Evolutionary conservation across 1,284 basidiomycete genomes (phyloP), one percentile per base, ranked within the genome.

Genomic region (Heterobasidion parviporum): DNA sequence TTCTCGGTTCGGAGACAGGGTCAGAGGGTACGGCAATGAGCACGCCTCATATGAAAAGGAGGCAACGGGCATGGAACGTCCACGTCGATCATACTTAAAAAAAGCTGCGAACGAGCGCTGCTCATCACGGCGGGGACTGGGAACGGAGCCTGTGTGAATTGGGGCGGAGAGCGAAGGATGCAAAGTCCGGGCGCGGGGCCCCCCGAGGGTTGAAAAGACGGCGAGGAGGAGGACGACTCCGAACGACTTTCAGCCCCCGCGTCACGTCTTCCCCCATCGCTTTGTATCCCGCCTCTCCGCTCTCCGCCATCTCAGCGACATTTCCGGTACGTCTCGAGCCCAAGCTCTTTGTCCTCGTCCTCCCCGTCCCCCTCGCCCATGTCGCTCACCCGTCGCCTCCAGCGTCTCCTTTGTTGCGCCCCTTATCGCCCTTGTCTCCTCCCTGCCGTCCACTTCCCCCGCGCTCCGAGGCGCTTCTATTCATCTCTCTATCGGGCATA

Each of bases 231-330:
- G 41, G 2, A 18, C 12, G 51, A 18, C 18, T 16, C 51, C 32
- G 35, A 15, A 41, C 51, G 59, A 60, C 52, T 58, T 59, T 52
- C 59, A 56, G 57, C 62, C 59, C 51, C 59, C 62, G 54, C 54
- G 58, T 57, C 47, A 52, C 20, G 47, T 52, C 35, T 52, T n/a
- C 35, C 52, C 46, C 58, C 50, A 54, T 56, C 53, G 57, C 53
- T 43, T 55, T 55, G 57, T 49, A 47, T 56, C 52, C 52, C 52
- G 56, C 44, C 54, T 53, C 50, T 63, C 61, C 36, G 52, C 56
- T 47, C 62, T 61, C 45, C 52, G 57, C 57, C 53, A 59, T 62
- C 59, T 60, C 59, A 60, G 59, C 59, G 59, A 60, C 53, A 52
- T 52, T 58, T 59, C 55, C 61, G 52, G 58, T 60, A 60, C 57